Conservation (phyloP, 2,329 filamentous ascomycete genomes). For the Diaporthe amygdali region DNA sequence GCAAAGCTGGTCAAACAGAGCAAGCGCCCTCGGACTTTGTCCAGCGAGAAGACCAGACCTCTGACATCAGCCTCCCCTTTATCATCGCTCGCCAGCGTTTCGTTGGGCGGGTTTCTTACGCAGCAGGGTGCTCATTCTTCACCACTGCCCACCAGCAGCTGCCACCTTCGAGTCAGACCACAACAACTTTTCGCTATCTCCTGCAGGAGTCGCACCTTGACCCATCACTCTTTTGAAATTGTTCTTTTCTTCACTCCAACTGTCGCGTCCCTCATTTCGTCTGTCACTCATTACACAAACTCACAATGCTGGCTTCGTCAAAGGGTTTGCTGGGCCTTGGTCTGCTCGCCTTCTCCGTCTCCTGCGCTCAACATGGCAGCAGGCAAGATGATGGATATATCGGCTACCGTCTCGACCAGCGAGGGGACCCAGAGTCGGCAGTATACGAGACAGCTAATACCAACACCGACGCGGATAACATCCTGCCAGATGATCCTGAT, state of each 20-base stretch:
- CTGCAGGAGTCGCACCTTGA: neutral
- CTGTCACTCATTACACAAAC: neutral
- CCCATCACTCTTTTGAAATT: neutral
- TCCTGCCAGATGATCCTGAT: slow-evolving; percentile 54
- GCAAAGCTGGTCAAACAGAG: neutral
- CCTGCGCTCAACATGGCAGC: slow-evolving; percentile 28
- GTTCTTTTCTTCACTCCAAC: neutral
- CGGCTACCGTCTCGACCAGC: slow-evolving; percentile 58
- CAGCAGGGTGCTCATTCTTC: neutral
- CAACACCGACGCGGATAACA: slow-evolving; percentile 42
- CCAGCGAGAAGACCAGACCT: neutral
- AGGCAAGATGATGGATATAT: slow-evolving; percentile 52
- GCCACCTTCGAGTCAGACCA: neutral
- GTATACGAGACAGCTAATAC: slow-evolving; percentile 61
- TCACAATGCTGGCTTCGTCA: neutral
- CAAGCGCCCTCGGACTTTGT: neutral
- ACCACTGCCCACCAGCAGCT: neutral
- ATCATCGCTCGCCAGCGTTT: neutral
- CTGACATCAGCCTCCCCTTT: neutral
- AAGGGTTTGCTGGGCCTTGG: neutral
- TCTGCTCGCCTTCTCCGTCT: neutral
- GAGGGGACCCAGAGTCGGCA: slow-evolving; percentile 54
- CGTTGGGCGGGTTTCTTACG: neutral
- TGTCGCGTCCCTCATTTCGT: neutral
- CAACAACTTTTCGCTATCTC: neutral